Percentiles rank a stretch among this genome's conserved stretches.
Evolutionary conservation across 176 grass and related monocot species (phyloP).

Genomic region (Typha latifolia): DNA sequence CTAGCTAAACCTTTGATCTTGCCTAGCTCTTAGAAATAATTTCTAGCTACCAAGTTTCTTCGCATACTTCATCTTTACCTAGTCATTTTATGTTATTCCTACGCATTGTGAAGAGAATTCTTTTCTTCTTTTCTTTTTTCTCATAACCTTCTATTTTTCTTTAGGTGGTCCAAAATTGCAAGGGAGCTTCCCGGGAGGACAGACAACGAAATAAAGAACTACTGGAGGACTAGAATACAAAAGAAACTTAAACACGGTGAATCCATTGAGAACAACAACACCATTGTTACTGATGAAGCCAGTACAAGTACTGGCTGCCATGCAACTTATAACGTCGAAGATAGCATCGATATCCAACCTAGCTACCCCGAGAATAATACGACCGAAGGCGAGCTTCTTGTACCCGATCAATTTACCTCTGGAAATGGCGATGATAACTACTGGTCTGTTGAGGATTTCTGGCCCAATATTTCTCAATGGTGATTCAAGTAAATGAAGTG

Average conservation of each 20-base stretch:
- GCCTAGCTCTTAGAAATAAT: no score
- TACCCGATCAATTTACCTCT: neutral
- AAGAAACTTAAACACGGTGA: slow-evolving; percentile 26
- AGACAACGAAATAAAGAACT: slow-evolving; percentile 65
- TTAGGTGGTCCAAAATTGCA: slow-evolving; percentile 59
- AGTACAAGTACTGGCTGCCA: slow-evolving; percentile 15
- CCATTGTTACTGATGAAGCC: slow-evolving; percentile 7
- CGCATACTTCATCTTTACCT: no score
- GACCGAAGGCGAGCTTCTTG: neutral
- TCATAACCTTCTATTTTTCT: neutral
- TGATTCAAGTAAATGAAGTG: neutral
- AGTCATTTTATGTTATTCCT: no score
- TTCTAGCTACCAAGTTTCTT: no score
- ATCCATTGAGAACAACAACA: neutral
- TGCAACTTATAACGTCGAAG: slow-evolving; percentile 9
- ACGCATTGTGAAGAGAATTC: no score
- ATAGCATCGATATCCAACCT: neutral
- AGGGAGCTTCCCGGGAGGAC: slow-evolving; percentile 48
- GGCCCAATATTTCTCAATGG: slow-evolving; percentile 3
- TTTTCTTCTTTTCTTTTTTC: neutral
- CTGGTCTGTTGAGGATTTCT: slow-evolving; percentile 32
- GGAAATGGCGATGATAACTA: slow-evolving; percentile 12
- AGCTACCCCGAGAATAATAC: neutral
- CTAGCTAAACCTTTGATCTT: no score
- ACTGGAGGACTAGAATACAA: slow-evolving; percentile 53